phyloP scores from a whole-genome alignment of 129 eudicot species.

The Lactuca sativa region DNA sequence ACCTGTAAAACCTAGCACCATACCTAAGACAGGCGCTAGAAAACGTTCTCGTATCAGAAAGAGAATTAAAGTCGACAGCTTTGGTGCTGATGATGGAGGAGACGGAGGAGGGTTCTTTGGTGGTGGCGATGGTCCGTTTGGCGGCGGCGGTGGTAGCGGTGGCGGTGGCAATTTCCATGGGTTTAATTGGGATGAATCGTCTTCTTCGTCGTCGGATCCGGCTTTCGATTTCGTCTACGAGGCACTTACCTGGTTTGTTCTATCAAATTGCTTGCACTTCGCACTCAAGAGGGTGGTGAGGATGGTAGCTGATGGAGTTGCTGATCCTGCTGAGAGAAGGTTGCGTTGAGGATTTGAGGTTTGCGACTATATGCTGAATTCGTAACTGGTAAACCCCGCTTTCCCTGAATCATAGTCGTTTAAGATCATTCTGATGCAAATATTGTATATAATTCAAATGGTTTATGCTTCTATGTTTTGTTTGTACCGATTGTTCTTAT shows the following conservation, averaged over 20 bases:
- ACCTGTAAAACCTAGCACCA: conserved; percentile 34
- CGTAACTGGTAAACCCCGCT: not conserved
- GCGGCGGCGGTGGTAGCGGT: conserved; percentile 20
- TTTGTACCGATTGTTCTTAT: conserved; percentile 17
- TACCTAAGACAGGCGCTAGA: conserved; percentile 21
- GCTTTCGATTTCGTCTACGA: conserved; percentile 45
- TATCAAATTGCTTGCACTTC: conserved; percentile 40
- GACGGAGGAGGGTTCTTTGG: conserved; percentile 33
- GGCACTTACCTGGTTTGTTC: conserved; percentile 42
- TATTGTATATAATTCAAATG: conserved; percentile 27
- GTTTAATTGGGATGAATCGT: conserved; percentile 38
- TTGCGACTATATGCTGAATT: conserved; percentile 5
- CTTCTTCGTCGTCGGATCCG: conserved; percentile 39
- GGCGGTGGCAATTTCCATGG: conserved; percentile 31
- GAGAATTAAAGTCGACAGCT: conserved; percentile 10
- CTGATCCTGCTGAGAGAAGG: conserved; percentile 32
- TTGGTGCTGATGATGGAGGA: conserved; percentile 25
- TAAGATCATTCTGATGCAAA: conserved; percentile 15
- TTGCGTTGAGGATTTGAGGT: conserved; percentile 26
- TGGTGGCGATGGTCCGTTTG: conserved; percentile 28
- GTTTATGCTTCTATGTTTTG: conserved; percentile 9
- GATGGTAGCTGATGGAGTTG: conserved; percentile 30
- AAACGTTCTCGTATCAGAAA: conserved; percentile 32
- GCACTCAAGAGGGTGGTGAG: conserved; percentile 43
- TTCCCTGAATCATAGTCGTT: conserved; percentile 10